Evolutionary conservation across 2,329 filamentous ascomycete genomes (phyloP), one percentile per base, ranked within the genome.

Genomic region (Talaromyces sp.): DNA sequence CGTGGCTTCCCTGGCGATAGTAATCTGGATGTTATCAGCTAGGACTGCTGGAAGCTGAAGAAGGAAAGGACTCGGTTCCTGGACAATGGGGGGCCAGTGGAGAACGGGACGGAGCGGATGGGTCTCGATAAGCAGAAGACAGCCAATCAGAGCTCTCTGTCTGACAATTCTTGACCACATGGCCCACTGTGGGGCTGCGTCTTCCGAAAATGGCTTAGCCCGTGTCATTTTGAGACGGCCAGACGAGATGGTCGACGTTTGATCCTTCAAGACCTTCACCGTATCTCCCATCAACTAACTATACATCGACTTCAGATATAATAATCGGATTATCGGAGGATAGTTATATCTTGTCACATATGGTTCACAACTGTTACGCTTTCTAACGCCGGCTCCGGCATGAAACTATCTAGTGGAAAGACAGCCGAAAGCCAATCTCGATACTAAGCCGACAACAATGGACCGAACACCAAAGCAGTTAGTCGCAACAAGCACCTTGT

Each of bases 221-320:
- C 4, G 60, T 17, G 22, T 62, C 17, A 54, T 2, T 1, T 19
- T 54, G 59, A 62, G 47, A 62, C 47, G 40, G 15, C 45, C 45
- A 25, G 45, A 13, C n/a, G 17, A 15, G 25, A 29, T 17, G 49
- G 7, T 22, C 27, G 34, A 43, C n/a, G 38, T 43, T 19, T 43
- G 40, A 61, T 11, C 43, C 34, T 61, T 49, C 25, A n/a, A n/a
- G n/a, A n/a, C 59, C 47, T 61, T 61, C 59, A 61, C 59, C 59
- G 59, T 51, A 40, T 34, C 27, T 34, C 25, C 29, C 17, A 17
- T n/a, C n/a, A n/a, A n/a, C n/a, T n/a, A n/a, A n/a, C n/a, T n/a
- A n/a, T n/a, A 34, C 11, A 40, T 40, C 38, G 38, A 40, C 15
- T n/a, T 40, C 38, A 40, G 15, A 40, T 40, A 36, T 34, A 10